Percentiles rank a stretch among this genome's conserved stretches.
Conservation (phyloP, 2,329 filamentous ascomycete species). For the Diatrype stigma region DNA sequence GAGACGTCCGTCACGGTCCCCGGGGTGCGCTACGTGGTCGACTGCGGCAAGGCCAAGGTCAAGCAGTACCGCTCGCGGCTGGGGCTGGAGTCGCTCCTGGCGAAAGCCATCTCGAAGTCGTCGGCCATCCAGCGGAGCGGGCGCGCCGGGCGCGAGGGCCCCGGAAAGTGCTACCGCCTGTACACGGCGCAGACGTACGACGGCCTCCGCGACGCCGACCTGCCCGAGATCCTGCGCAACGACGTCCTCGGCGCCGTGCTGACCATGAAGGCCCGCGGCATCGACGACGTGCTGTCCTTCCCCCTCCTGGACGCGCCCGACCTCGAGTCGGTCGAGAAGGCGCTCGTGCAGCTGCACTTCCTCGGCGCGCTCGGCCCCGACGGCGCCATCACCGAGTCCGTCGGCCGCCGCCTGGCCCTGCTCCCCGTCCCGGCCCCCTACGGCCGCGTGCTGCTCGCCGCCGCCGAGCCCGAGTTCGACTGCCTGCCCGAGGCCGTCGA, state of each 20-base stretch:
- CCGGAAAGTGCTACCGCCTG: slow-evolving; percentile 83
- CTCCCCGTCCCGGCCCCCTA: slow-evolving; percentile 80
- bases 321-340: slow-evolving; percentile 73
- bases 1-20: slow-evolving; percentile 96
- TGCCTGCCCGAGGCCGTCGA: slow-evolving; percentile 83
- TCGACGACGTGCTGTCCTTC: slow-evolving; percentile 76
- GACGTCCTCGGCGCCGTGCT: slow-evolving; percentile 83
- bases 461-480: slow-evolving; percentile 63
- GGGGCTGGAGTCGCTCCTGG: slow-evolving; percentile 84
- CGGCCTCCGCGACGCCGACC: slow-evolving; percentile 65
- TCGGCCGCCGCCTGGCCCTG: slow-evolving; percentile 72
- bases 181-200: slow-evolving; percentile 79
- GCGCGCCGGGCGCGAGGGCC: slow-evolving; percentile 86
- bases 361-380: slow-evolving; percentile 71
- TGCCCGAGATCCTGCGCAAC: slow-evolving; percentile 85
- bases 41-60: slow-evolving; percentile 89
- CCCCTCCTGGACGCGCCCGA: slow-evolving; percentile 81
- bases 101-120: slow-evolving; percentile 87
- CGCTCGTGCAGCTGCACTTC: slow-evolving; percentile 72
- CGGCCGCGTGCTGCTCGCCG: slow-evolving; percentile 77
- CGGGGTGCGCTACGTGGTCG: slow-evolving; percentile 85
- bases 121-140: slow-evolving; percentile 89
- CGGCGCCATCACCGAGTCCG: slow-evolving; percentile 68
- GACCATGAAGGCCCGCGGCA: slow-evolving; percentile 88
- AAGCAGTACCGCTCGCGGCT: slow-evolving; percentile 84